A percentile compares a stretch with the other conserved stretches of the same genome.
Conservation (phyloP, 176 grass and related monocot genomes). For the Musa schizocarpa region DNA sequence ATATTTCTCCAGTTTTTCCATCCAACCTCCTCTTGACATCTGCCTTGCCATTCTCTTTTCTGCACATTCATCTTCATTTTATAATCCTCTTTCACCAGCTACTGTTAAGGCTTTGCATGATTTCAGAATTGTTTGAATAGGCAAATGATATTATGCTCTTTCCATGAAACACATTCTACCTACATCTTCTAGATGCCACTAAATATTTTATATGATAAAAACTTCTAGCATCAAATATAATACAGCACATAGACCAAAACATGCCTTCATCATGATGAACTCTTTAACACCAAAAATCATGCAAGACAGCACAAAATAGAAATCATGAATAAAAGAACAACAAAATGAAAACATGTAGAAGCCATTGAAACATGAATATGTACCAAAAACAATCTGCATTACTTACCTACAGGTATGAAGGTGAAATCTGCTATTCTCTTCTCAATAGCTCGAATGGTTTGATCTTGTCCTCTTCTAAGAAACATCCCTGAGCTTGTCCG, state of each 20-base stretch:
- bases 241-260: neutral
- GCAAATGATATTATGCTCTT: too few relatives aligned
- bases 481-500: slow-evolving; percentile 22
- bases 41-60: too few relatives aligned
- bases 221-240: too few relatives aligned
- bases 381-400: neutral
- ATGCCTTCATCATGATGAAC: neutral
- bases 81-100: too few relatives aligned
- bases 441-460: slow-evolving; percentile 13
- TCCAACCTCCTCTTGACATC: too few relatives aligned
- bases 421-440: slow-evolving; percentile 23
- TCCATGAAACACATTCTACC: too few relatives aligned
- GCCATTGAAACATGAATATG: neutral
- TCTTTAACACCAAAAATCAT: neutral
- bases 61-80: too few relatives aligned
- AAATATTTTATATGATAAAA: too few relatives aligned
- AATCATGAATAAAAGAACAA: neutral
- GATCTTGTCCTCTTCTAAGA: slow-evolving; percentile 15
- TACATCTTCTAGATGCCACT: too few relatives aligned
- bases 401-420: slow-evolving; percentile 21
- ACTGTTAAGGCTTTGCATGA: too few relatives aligned
- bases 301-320: neutral
- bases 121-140: too few relatives aligned
- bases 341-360: neutral
- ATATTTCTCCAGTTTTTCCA: too few relatives aligned